phyloP scores from a whole-genome alignment of 2,329 filamentous ascomycete genomes.

The Neofusicoccum laricinum region DNA sequence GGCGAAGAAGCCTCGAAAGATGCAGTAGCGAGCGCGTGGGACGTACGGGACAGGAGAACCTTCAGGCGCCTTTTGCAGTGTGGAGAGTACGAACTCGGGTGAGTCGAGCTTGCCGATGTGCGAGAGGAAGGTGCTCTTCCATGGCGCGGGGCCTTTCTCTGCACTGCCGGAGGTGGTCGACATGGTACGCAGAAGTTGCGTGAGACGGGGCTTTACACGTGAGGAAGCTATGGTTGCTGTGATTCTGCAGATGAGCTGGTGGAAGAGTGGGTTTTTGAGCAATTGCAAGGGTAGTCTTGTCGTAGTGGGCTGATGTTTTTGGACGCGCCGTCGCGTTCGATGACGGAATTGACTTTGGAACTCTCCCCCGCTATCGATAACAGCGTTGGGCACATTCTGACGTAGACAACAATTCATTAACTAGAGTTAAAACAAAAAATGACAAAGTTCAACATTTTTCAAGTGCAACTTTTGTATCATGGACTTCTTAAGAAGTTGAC shows the following conservation, averaged over 20 bases:
- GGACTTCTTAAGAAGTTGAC: too few relatives aligned
- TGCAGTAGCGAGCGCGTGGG: conserved; percentile 70
- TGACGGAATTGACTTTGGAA: background rate
- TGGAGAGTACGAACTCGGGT: conserved; percentile 52
- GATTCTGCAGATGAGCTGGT: background rate
- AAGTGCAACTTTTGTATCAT: too few relatives aligned
- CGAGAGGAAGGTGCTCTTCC: conserved; percentile 49
- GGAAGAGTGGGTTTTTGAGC: background rate
- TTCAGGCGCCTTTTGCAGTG: conserved; percentile 44
- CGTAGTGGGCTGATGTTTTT: conserved; percentile 1
- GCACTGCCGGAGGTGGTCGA: conserved; percentile 42
- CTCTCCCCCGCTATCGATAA: background rate
- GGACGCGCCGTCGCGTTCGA: background rate
- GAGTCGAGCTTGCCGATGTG: conserved; percentile 49
- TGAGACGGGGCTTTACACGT: conserved; percentile 35
- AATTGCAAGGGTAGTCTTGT: background rate
- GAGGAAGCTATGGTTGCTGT: conserved; percentile 39
- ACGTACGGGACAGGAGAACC: conserved; percentile 41
- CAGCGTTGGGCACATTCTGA: background rate
- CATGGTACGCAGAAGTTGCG: conserved; percentile 43
- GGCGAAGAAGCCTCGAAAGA: conserved; percentile 83
- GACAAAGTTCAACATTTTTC: too few relatives aligned
- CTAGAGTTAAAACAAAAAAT: too few relatives aligned
- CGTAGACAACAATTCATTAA: background rate
- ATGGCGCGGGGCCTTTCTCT: conserved; percentile 44